These are phyloP conservation scores for Penicillium daleae DNA, from an alignment of 495 filamentous ascomycete species.

Conservation along the genomic window DNA sequence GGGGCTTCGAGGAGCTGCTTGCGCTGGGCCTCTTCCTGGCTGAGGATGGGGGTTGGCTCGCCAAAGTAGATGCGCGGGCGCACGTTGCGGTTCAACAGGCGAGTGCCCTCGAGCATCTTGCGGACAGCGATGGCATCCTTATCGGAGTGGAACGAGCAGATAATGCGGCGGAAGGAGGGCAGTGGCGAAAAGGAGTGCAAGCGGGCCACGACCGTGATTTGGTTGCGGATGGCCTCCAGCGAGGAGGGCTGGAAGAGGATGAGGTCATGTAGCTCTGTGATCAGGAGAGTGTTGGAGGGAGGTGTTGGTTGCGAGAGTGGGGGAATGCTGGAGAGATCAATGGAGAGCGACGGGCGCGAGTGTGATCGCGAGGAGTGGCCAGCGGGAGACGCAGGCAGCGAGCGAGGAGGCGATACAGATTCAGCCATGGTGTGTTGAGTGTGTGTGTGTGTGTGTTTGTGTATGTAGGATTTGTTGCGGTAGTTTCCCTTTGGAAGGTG, in stretches of 20 bases:
- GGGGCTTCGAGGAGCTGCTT: conserved; percentile 75
- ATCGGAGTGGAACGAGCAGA: conserved; percentile 80
- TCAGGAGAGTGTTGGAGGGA: conserved; percentile 91
- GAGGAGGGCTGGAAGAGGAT: conserved; percentile 78
- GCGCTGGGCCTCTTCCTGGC: conserved; percentile 52
- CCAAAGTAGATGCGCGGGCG: conserved; percentile 88
- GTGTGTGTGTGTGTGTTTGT: no score
- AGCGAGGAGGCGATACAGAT: conserved; percentile 32
- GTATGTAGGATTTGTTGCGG: conserved; percentile 1
- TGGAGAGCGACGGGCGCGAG: conserved; percentile 61
- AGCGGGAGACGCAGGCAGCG: conserved; percentile 33
- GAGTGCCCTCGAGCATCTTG: conserved; percentile 68
- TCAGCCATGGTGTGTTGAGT: conserved; percentile 31
- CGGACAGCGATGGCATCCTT: conserved; percentile 75
- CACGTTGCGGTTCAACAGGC: conserved; percentile 63
- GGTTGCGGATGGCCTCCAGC: conserved; percentile 72
- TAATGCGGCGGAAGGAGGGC: conserved; percentile 88
- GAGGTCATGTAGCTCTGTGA: conserved; percentile 80
- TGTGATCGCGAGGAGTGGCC: conserved; percentile 39
- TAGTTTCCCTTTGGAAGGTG: not conserved
- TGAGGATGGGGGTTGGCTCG: conserved; percentile 66
- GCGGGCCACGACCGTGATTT: conserved; percentile 66
- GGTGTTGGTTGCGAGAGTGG: conserved; percentile 76
- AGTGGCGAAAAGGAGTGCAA: conserved; percentile 90
- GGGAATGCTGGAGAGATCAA: conserved; percentile 83